Evolutionary conservation across 1,139 yeast species (phyloP), one percentile per base, ranked within the genome.

Genomic region (Zygosaccharomyces sapae): DNA sequence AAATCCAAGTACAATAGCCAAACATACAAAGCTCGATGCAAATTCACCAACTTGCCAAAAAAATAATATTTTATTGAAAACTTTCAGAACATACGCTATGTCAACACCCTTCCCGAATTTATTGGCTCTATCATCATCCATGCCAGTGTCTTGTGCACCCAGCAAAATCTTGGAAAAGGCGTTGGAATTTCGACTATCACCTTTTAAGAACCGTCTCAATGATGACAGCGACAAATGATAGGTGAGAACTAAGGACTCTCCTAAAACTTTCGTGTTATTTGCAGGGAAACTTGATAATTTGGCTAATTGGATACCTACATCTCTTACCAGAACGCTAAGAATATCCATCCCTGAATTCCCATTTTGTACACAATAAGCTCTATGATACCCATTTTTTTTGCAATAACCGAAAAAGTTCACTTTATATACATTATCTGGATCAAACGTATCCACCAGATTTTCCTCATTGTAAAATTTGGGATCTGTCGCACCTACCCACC

Each of bases 341-440:
- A 61, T 52, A 46, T 63, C 65, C 55, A 62, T 52, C 3, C 66
- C 66, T 24, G 48, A 42, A 38, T 51, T 48, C 10, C 50, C 51
- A 45, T 55, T 59, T 2, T 42, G 48, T 3, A 51, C 50, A 41
- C 67, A 63, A 41, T 61, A 63, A 33, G 43, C 45, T 38, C 51
- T 46, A 34, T 41, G 29, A 25, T 41, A 38, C 12, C 43, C 29
- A 37, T 33, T 44, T 33, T 48, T 45, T 38, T 63, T 63, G 46
- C 67, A 63, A 42, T 52, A 62, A 3, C 67, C 66, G 34, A 57
- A 52, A 42, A 51, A 50, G 44, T 63, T 63, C 2, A 62, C 57
- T 13, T 52, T 52, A 39, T 54, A 63, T 1, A 41, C 40, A 31
- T 56, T 59, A 6, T 52, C 50, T 3, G 57, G 37, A 30, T 58